Base-by-base conservation (phyloP, 108 stramenopile species). In the Pseudonitzschia pungens region DNA sequence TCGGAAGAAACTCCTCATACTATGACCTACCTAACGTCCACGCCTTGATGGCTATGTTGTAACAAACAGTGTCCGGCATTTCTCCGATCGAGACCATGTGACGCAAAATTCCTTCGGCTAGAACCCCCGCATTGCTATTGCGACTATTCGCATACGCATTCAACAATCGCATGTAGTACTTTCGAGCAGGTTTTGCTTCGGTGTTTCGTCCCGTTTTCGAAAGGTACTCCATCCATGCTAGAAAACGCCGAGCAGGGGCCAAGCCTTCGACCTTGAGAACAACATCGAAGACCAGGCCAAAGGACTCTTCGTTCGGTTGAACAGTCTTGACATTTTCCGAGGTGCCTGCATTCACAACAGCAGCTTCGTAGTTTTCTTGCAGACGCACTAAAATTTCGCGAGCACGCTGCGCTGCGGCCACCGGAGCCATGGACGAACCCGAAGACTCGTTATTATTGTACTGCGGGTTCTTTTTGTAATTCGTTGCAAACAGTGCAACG, bases 31-130 rank as follows among this genome's bases (percentile, higher is more conserved):
- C 60, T 62, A 64, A 36, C 11, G 55, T 74, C 58, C 69, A 82
- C 20, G 86, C 83, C 69, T 80, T 84, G 44, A 87, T 68, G 0
- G 73, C 76, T 18, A 79, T 59, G 48, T 84, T 87, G 72, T 79
- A 87, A 57, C 81, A 80, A 14, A 84, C 26, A 2, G 73, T 73
- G 52, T 81, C 79, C 12, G 83, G 86, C n/a, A 59, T 33, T 20
- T 81, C 67, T 44, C 72, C 75, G n/a, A 44, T 52, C 9, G 33
- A 54, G n/a, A 71, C 50, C 83, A 84, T 77, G 55, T 81, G 79
- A 21, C 77, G 36, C 9, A 84, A 40, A 24, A 77, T 45, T 16
- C 74, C 83, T 71, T 80, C 76, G 18, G 76, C 83, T 20, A 65
- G 29, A 12, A 53, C 2, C 10, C 80, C 80, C 1, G 79, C 77